phyloP scores from a whole-genome alignment of 1,284 basidiomycete species.

The Tylopilus sp. region DNA sequence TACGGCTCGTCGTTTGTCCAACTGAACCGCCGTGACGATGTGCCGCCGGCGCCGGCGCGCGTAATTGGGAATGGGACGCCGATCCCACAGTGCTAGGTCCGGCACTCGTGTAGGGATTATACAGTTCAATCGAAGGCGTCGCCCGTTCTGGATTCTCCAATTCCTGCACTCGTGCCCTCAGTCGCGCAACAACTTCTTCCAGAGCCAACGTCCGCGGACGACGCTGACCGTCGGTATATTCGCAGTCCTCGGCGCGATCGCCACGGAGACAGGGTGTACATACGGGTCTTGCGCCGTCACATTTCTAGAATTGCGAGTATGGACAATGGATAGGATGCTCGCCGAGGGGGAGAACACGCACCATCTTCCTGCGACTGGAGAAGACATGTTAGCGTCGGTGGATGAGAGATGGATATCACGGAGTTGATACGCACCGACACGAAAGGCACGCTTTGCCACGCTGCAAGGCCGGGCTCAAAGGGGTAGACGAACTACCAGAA shows the following conservation, averaged over 20 bases:
- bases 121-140: slow-evolving; percentile 27
- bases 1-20: not conserved
- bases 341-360: slow-evolving; percentile 4
- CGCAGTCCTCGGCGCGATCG: slow-evolving; percentile 39
- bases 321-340: not conserved
- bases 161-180: slow-evolving; percentile 37
- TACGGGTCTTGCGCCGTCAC: slow-evolving; percentile 39
- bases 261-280: slow-evolving; percentile 37
- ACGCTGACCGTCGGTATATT: slow-evolving; percentile 38
- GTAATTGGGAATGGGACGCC: not conserved
- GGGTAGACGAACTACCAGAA: not conserved
- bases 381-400: not conserved
- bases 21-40: not conserved
- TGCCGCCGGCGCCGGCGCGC: not conserved
- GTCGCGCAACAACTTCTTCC: slow-evolving; percentile 37
- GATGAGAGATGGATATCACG: no score
- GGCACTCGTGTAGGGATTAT: slow-evolving; percentile 31
- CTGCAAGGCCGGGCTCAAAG: slow-evolving; percentile 19
- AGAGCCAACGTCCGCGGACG: slow-evolving; percentile 36
- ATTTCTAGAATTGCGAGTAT: slow-evolving; percentile 31
- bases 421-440: slow-evolving; percentile 21
- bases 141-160: slow-evolving; percentile 34
- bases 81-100: not conserved
- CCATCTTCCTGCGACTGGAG: slow-evolving; percentile 40
- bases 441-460: slow-evolving; percentile 33